Evolutionary conservation across 108 stramenopile species (phyloP).

Genomic region (Pelagomonas calceolata): DNA sequence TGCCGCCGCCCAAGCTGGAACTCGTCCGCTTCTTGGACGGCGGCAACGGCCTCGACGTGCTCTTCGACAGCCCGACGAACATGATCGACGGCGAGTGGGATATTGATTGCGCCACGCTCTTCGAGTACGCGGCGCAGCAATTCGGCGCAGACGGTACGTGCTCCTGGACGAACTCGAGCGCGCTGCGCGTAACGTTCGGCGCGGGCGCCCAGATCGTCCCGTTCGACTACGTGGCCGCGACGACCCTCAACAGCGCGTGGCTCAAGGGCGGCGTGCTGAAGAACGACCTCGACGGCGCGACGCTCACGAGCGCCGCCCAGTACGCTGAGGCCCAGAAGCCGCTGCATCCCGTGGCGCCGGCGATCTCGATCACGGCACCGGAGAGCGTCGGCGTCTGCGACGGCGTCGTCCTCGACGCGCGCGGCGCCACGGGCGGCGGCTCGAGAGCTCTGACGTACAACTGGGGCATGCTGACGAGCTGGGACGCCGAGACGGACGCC

Average conservation of each 20-base stretch:
- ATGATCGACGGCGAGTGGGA: not conserved
- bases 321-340: not conserved
- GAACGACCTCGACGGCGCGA: not conserved
- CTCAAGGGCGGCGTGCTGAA: not conserved
- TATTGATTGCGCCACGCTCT: not conserved
- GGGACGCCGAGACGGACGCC: too few species aligned
- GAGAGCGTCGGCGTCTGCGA: not conserved
- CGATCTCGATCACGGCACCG: not conserved
- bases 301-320: not conserved
- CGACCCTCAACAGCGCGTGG: not conserved
- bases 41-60: not conserved
- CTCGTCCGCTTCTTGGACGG: not conserved
- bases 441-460: not conserved
- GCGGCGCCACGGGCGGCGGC: not conserved
- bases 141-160: not conserved
- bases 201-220: not conserved
- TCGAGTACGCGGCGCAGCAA: not conserved
- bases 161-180: not conserved
- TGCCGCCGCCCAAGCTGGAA: not conserved
- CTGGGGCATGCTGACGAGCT: not conserved
- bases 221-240: not conserved
- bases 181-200: not conserved
- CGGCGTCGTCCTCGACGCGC: not conserved
- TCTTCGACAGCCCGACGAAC: not conserved
- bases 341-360: not conserved